Evolutionary conservation across 306 rosid species (phyloP).

Genomic region (Vigna unguiculata): DNA sequence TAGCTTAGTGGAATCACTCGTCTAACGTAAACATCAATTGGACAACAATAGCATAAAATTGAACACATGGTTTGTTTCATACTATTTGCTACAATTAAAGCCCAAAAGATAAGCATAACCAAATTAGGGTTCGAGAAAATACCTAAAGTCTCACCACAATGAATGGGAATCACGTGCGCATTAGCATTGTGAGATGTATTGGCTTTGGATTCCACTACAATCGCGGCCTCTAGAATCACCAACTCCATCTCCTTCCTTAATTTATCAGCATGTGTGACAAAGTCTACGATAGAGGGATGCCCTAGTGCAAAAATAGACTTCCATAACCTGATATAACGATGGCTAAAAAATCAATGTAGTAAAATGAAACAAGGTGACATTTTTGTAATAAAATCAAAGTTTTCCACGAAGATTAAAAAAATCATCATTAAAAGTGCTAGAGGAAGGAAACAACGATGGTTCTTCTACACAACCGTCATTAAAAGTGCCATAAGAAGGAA

Average conservation of each 20-base stretch:
- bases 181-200: constrained; percentile 76
- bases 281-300: constrained; percentile 42
- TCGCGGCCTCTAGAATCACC: constrained; percentile 69
- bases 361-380: no score
- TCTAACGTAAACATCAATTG: neutral
- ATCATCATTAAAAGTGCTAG: no score
- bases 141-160: constrained; percentile 73
- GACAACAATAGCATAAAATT: constrained; percentile 7
- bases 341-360: no score
- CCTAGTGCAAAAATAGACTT: no score
- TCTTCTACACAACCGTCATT: no score
- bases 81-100: constrained; percentile 19
- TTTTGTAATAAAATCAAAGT: no score
- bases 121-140: constrained; percentile 48
- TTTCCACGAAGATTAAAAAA: no score
- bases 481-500: no score
- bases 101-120: neutral
- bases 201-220: constrained; percentile 76
- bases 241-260: constrained; percentile 61
- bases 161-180: constrained; percentile 83
- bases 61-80: neutral
- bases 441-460: no score
- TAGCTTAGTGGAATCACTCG: constrained; percentile 30
- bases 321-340: no score
- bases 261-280: constrained; percentile 53